A percentile compares a stretch with the other conserved stretches of the same genome.
These are phyloP conservation scores for Euphorbia pulcherrima DNA, from an alignment of 345 rosid species.

Conservation along the genomic window DNA sequence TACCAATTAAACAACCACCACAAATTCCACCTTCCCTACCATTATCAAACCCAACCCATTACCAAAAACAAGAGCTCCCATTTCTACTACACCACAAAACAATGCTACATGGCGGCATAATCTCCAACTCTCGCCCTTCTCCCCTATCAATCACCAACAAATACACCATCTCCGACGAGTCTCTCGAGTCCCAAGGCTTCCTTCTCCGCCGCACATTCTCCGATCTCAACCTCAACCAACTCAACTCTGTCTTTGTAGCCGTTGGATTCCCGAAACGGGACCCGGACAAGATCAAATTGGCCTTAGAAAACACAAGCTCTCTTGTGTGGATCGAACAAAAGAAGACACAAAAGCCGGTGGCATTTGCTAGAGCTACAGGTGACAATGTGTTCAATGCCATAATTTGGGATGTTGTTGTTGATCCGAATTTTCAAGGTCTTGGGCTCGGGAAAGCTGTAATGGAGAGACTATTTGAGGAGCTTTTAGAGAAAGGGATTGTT, in stretches of 20 bases:
- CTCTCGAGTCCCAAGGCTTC: constrained; percentile 66
- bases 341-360: constrained; percentile 63
- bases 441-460: constrained; percentile 86
- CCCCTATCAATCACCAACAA: constrained; percentile 26
- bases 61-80: not conserved
- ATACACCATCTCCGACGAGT: constrained; percentile 59
- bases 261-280: constrained; percentile 92
- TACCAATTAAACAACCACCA: constrained; percentile 2
- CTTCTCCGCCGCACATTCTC: constrained; percentile 53
- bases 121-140: constrained; percentile 39
- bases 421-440: constrained; percentile 72
- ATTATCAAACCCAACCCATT: not conserved
- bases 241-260: constrained; percentile 68
- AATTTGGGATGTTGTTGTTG: constrained; percentile 97
- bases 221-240: constrained; percentile 65
- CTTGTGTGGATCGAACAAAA: constrained; percentile 62
- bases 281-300: constrained; percentile 58
- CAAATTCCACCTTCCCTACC: not conserved
- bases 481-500: constrained; percentile 52
- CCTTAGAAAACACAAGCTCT: constrained; percentile 68
- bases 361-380: constrained; percentile 88
- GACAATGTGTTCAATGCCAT: constrained; percentile 91
- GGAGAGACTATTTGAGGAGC: constrained; percentile 66
- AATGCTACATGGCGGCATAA: constrained; percentile 57
- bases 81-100: not conserved